A percentile compares a stretch with the other conserved stretches of the same genome.
phyloP scores from a whole-genome alignment of 352 stramenopile genomes.

The Thraustotheca clavata region DNA sequence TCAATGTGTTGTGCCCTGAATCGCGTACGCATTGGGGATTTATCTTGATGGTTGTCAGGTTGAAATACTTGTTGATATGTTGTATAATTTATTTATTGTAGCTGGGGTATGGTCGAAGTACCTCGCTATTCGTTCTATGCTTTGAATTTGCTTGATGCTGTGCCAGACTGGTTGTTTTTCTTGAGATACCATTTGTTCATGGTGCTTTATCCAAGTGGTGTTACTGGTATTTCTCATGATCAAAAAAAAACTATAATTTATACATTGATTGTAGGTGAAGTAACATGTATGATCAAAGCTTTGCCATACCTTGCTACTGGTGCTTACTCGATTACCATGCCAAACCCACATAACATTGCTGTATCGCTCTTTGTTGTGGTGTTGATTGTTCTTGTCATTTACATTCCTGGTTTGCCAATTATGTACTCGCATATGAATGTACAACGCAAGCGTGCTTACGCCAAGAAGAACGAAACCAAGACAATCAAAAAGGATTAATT shows the following conservation, averaged over 20 bases:
- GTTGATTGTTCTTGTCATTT: conserved; percentile 56
- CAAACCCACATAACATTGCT: conserved; percentile 69
- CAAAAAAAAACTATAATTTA: too few relatives aligned
- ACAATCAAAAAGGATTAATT: conserved; percentile 23
- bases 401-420: conserved; percentile 65
- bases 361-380: conserved; percentile 68
- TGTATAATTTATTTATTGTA: conserved; percentile 8
- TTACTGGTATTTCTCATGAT: conserved; percentile 56
- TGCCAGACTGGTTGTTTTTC: conserved; percentile 96
- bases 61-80: background rate
- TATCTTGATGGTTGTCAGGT: conserved; percentile 70
- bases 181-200: conserved; percentile 98
- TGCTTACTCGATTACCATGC: conserved; percentile 59
- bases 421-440: conserved; percentile 84
- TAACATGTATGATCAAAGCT: conserved; percentile 67
- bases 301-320: conserved; percentile 46
- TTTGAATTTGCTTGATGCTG: conserved; percentile 88
- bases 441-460: conserved; percentile 74
- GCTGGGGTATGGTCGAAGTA: conserved; percentile 86
- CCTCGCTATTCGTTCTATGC: conserved; percentile 98
- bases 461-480: conserved; percentile 56
- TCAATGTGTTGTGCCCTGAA: conserved; percentile 82
- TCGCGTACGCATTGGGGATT: conserved; percentile 77
- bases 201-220: conserved; percentile 96
- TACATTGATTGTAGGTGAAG: conserved; percentile 32